A percentile compares a stretch with the other conserved stretches of the same genome.
Evolutionary conservation across 352 stramenopile species (phyloP).

Genomic region (Phytopythium litorale): DNA sequence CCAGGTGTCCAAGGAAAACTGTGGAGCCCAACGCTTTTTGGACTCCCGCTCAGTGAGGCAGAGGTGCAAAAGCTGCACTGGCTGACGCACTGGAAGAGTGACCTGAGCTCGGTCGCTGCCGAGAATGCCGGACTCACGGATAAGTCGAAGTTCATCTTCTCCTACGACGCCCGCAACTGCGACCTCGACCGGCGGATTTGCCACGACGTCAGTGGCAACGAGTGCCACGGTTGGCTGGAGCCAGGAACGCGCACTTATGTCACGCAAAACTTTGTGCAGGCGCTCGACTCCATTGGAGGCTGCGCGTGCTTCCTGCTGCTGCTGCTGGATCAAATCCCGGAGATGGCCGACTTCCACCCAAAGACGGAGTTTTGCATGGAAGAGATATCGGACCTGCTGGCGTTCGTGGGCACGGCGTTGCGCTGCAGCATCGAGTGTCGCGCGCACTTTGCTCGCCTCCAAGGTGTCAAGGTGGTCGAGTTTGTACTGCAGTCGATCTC

Average conservation of each 20-base stretch:
- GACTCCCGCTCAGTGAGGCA: slow-evolving; percentile 45
- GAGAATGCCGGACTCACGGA: slow-evolving; percentile 60
- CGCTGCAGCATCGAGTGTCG: slow-evolving; percentile 54
- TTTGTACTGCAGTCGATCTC: slow-evolving; percentile 75
- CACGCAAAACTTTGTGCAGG: slow-evolving; percentile 60
- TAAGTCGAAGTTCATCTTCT: slow-evolving; percentile 81
- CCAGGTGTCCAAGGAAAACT: slow-evolving; percentile 59
- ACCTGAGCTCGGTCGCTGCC: slow-evolving; percentile 48
- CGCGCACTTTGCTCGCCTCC: slow-evolving; percentile 65
- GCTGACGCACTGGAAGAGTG: slow-evolving; percentile 72
- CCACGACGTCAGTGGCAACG: slow-evolving; percentile 72
- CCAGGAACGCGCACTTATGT: slow-evolving; percentile 58
- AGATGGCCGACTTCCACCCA: slow-evolving; percentile 77
- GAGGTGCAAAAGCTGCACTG: slow-evolving; percentile 75
- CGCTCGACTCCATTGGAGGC: slow-evolving; percentile 63
- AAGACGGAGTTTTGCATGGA: slow-evolving; percentile 61
- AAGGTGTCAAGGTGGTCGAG: slow-evolving; percentile 71
- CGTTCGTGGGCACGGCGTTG: slow-evolving; percentile 57
- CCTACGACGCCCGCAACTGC: slow-evolving; percentile 74
- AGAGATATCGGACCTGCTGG: slow-evolving; percentile 60
- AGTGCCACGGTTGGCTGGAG: slow-evolving; percentile 68
- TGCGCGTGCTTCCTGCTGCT: slow-evolving; percentile 69
- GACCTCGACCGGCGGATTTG: slow-evolving; percentile 47
- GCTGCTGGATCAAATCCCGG: slow-evolving; percentile 69
- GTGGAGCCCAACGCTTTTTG: slow-evolving; percentile 78